A percentile compares a stretch with the other conserved stretches of the same genome.
phyloP scores from a whole-genome alignment of 306 rosid genomes.

The Casuarina cunninghamiana region DNA sequence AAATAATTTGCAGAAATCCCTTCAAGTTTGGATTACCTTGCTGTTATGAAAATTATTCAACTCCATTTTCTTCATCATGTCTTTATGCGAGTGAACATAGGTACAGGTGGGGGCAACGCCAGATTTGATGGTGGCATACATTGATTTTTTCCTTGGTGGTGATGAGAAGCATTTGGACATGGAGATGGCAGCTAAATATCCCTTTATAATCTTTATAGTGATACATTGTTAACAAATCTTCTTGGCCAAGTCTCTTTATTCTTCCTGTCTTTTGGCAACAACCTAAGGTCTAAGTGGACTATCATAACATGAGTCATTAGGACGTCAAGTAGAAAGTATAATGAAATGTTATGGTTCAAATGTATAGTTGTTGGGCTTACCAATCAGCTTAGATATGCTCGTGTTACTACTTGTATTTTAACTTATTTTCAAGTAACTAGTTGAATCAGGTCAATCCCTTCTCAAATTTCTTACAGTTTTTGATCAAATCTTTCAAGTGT shows the following conservation, averaged over 20 bases:
- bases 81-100: constrained; percentile 27
- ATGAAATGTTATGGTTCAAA: too few species aligned
- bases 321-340: too few species aligned
- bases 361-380: too few species aligned
- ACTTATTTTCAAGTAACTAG: too few species aligned
- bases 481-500: too few species aligned
- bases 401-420: too few species aligned
- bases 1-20: constrained; percentile 6
- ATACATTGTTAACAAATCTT: constrained; percentile 84
- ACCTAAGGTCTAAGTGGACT: too few species aligned
- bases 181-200: constrained; percentile 95
- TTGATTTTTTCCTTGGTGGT: constrained; percentile 98
- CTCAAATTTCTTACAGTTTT: too few species aligned
- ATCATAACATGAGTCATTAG: too few species aligned
- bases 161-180: constrained; percentile 93
- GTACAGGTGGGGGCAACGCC: constrained; percentile 95
- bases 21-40: constrained; percentile 12
- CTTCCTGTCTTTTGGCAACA: too few species aligned
- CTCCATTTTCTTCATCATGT: constrained; percentile 18
- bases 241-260: constrained; percentile 78
- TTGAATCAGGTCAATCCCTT: too few species aligned
- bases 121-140: constrained; percentile 91
- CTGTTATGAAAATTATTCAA: constrained; percentile 17
- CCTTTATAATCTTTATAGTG: constrained; percentile 88
- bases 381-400: too few species aligned